These are phyloP conservation scores for Amanita pseudoporphyria DNA, from an alignment of 768 basidiomycete genomes.

Conservation along the genomic window DNA sequence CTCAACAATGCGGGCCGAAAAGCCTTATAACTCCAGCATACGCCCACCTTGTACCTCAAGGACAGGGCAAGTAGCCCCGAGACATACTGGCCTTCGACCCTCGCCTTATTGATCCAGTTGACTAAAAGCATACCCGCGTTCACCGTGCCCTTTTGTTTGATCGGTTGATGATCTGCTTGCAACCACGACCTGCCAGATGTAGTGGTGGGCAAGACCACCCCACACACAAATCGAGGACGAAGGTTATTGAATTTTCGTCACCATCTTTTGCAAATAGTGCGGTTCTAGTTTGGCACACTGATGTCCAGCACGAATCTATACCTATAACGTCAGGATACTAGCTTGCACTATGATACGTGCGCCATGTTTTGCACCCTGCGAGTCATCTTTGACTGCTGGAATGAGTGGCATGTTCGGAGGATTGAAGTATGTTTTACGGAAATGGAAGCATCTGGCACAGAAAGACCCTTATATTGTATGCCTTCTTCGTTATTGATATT, in stretches of 20 bases:
- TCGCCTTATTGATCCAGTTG: too few species aligned
- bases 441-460: too few species aligned
- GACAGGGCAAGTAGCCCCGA: too few species aligned
- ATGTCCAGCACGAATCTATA: conserved; percentile 41
- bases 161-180: conserved; percentile 43
- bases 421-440: not conserved
- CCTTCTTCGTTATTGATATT: conserved; percentile 21
- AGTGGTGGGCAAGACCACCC: conserved; percentile 37
- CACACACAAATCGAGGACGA: conserved; percentile 23
- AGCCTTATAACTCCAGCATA: too few species aligned
- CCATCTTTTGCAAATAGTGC: conserved; percentile 24
- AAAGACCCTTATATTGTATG: conserved; percentile 11
- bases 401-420: not conserved
- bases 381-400: not conserved
- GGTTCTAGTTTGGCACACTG: conserved; percentile 43
- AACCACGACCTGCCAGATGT: conserved; percentile 36
- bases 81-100: not conserved
- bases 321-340: conserved; percentile 39
- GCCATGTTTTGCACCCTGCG: conserved; percentile 33
- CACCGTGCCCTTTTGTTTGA: not conserved
- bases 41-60: too few species aligned
- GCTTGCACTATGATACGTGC: conserved; percentile 39
- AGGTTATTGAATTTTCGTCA: conserved; percentile 26
- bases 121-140: too few species aligned
- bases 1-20: too few species aligned